A percentile compares a stretch with the other conserved stretches of the same genome.
Conservation (phyloP, 345 rosid species). For the Eutrema japonicum region DNA sequence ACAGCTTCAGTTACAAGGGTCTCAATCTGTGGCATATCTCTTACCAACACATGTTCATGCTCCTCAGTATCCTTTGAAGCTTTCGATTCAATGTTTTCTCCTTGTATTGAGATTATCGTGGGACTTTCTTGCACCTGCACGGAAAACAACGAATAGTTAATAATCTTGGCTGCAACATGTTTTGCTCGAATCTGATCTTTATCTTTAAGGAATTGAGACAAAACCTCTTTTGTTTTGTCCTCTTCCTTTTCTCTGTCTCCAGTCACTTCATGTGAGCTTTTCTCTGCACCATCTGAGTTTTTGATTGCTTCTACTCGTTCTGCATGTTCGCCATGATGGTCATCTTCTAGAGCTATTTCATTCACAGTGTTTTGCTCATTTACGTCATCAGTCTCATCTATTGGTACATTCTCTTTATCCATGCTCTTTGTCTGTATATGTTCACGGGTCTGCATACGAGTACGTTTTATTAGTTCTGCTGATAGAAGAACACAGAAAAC, state of each 20-base stretch:
- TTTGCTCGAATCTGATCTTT: background rate
- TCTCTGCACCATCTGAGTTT: constrained; percentile 9
- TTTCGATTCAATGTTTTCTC: background rate
- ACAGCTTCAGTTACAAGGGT: constrained; percentile 12
- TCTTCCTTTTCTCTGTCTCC: constrained; percentile 2
- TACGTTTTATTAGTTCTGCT: background rate
- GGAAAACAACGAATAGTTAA: background rate
- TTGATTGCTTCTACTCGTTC: background rate
- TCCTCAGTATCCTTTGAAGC: background rate
- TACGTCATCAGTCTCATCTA: constrained; percentile 1
- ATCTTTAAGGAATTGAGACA: background rate
- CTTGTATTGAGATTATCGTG: background rate
- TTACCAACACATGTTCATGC: background rate
- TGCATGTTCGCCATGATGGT: background rate
- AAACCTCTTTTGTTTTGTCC: constrained; percentile 23
- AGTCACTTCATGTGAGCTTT: constrained; percentile 16
- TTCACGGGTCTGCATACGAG: constrained; percentile 40
- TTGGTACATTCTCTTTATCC: background rate
- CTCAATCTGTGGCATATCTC: constrained; percentile 12
- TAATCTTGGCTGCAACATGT: background rate
- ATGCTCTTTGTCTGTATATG: constrained; percentile 23
- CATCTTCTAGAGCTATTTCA: constrained; percentile 22
- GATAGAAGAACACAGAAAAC: background rate
- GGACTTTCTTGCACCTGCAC: constrained; percentile 20
- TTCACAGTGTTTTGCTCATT: background rate